phyloP scores from a whole-genome alignment of 306 rosid species.

The Lathyrus tuberosus region DNA sequence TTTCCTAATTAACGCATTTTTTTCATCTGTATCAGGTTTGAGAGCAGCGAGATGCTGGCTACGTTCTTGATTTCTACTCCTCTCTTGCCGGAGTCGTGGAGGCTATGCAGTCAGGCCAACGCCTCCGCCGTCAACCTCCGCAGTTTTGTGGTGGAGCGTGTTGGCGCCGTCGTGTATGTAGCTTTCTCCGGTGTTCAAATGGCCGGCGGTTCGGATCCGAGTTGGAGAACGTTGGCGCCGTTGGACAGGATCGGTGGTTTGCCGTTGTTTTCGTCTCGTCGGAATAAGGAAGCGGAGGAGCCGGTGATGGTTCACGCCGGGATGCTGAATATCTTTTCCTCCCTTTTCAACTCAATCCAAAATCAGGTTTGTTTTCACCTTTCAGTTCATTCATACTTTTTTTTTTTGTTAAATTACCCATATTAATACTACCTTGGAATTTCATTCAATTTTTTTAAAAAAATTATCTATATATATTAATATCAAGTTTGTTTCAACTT shows the following conservation, averaged over 20 bases:
- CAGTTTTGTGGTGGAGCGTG: slow-evolving; percentile 43
- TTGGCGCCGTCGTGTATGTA: slow-evolving; percentile 55
- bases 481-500: background rate
- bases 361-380: slow-evolving; percentile 57
- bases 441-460: too few species aligned
- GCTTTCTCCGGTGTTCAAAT: slow-evolving; percentile 70
- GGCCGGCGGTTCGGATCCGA: slow-evolving; percentile 21
- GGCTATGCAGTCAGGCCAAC: slow-evolving; percentile 64
- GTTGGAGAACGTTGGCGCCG: slow-evolving; percentile 45
- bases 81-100: slow-evolving; percentile 76
- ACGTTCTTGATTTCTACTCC: slow-evolving; percentile 70
- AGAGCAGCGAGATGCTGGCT: slow-evolving; percentile 75
- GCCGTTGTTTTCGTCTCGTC: slow-evolving; percentile 43
- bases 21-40: slow-evolving; percentile 46
- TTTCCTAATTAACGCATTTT: background rate
- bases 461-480: background rate
- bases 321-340: slow-evolving; percentile 51
- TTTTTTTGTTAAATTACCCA: background rate
- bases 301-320: slow-evolving; percentile 70
- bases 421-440: too few species aligned
- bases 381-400: background rate
- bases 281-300: slow-evolving; percentile 46
- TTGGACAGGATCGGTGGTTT: slow-evolving; percentile 47
- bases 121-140: slow-evolving; percentile 35
- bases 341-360: slow-evolving; percentile 45